These are phyloP conservation scores for Dissophora globulifera DNA, from an alignment of 192 early-diverging fungal species.

Conservation along the genomic window DNA sequence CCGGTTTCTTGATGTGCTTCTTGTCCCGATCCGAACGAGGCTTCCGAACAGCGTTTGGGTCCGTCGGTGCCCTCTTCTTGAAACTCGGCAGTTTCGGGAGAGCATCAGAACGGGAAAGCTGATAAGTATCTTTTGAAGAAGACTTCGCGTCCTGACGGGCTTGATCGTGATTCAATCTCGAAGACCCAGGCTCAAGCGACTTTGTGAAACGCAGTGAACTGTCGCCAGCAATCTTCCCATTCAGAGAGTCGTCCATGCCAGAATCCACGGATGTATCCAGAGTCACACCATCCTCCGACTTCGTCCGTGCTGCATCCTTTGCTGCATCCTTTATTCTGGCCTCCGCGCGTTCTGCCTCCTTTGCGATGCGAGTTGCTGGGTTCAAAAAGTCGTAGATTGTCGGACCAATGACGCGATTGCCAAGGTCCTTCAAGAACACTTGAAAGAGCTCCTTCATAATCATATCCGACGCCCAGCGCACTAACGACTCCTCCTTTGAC, in stretches of 20 bases:
- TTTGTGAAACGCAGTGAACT: constrained; percentile 1
- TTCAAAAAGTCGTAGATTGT: constrained; percentile 63
- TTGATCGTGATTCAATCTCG: constrained; percentile 2
- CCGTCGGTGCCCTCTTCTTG: constrained; percentile 52
- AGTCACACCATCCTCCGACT: background rate
- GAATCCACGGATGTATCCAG: constrained; percentile 2
- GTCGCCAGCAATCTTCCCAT: constrained; percentile 2
- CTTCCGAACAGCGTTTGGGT: constrained; percentile 16
- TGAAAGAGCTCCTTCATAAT: constrained; percentile 61
- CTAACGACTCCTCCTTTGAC: constrained; percentile 38
- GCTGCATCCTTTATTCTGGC: constrained; percentile 4
- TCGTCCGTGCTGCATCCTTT: background rate
- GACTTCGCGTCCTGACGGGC: constrained; percentile 1
- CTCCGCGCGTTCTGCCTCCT: constrained; percentile 17
- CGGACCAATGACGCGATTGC: constrained; percentile 60
- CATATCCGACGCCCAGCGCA: constrained; percentile 54
- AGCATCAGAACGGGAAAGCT: constrained; percentile 2
- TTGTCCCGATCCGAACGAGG: constrained; percentile 10
- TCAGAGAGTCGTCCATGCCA: constrained; percentile 4
- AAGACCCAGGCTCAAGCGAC: background rate
- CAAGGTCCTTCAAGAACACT: constrained; percentile 64
- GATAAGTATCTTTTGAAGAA: constrained; percentile 1
- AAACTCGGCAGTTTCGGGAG: constrained; percentile 56
- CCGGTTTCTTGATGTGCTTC: constrained; percentile 11
- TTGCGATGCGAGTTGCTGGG: constrained; percentile 43